Conservation (phyloP, 495 filamentous ascomycete genomes). For the Pyronema omphalodes region DNA sequence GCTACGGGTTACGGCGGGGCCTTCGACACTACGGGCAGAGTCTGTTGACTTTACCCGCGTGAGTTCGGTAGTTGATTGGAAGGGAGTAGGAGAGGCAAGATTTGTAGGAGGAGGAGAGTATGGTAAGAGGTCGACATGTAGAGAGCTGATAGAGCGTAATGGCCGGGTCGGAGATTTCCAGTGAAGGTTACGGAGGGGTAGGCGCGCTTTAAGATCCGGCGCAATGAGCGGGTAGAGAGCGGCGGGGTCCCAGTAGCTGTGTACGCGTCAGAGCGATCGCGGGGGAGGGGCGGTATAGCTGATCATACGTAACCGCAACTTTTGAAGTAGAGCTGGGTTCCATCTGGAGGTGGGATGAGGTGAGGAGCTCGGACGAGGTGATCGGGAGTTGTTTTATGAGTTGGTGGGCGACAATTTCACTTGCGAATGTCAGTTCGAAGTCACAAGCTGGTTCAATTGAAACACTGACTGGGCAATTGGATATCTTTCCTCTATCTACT, state of each 20-base stretch:
- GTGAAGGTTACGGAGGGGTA: slow-evolving; percentile 83
- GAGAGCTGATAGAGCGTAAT: slow-evolving; percentile 73
- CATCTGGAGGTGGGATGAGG: neutral
- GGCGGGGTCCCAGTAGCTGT: slow-evolving; percentile 66
- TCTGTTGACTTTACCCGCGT: slow-evolving; percentile 29
- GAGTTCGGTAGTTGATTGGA: slow-evolving; percentile 26
- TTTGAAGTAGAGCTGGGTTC: slow-evolving; percentile 8
- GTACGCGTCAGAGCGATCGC: slow-evolving; percentile 11
- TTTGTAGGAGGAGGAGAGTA: slow-evolving; percentile 28
- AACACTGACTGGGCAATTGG: too few species aligned
- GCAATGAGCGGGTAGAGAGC: slow-evolving; percentile 68
- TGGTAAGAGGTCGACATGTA: slow-evolving; percentile 72
- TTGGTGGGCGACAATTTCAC: too few species aligned
- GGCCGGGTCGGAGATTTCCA: slow-evolving; percentile 91
- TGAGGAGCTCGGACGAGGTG: too few species aligned
- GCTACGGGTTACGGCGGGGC: slow-evolving; percentile 6
- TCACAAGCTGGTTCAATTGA: too few species aligned
- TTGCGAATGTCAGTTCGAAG: too few species aligned
- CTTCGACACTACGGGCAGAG: slow-evolving; percentile 20
- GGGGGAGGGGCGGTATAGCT: neutral
- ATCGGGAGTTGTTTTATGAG: too few species aligned
- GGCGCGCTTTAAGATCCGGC: slow-evolving; percentile 50
- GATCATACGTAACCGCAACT: slow-evolving; percentile 1
- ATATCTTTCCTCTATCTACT: too few species aligned
- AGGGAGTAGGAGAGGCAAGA: slow-evolving; percentile 26